Conservation (phyloP, 2,329 filamentous ascomycete genomes). For the Akanthomyces lecanii region DNA sequence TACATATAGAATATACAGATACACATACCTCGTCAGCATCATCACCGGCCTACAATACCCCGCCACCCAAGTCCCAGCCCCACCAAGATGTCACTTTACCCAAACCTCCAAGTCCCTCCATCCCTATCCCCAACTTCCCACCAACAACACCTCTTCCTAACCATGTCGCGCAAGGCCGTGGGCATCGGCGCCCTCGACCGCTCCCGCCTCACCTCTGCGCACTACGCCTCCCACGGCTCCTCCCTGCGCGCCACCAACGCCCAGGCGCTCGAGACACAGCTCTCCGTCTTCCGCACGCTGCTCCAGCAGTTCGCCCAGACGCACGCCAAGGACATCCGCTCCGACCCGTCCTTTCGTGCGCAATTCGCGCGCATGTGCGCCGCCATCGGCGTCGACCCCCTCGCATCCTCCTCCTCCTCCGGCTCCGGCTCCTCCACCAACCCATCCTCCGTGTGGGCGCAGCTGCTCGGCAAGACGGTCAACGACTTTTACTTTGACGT, state of each 20-base stretch:
- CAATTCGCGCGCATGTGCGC: constrained; percentile 99
- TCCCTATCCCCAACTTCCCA: not conserved
- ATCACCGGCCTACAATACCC: not conserved
- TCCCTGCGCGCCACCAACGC: constrained; percentile 81
- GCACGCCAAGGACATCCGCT: constrained; percentile 92
- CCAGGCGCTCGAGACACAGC: constrained; percentile 82
- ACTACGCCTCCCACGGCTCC: constrained; percentile 86
- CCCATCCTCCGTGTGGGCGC: constrained; percentile 74
- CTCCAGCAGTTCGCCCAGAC: constrained; percentile 94
- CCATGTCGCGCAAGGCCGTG: constrained; percentile 63
- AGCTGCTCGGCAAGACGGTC: constrained; percentile 84
- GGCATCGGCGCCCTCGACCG: constrained; percentile 89
- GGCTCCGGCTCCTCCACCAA: constrained; percentile 32
- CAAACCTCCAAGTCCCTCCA: not conserved
- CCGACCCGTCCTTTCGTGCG: constrained; percentile 88
- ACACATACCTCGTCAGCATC: not conserved
- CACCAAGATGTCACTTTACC: constrained; percentile 6
- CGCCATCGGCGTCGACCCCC: constrained; percentile 91
- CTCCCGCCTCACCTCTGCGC: constrained; percentile 76
- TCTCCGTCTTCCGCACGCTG: constrained; percentile 91
- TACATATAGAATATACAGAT: no score
- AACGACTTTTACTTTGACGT: constrained; percentile 99
- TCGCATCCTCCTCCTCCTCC: constrained; percentile 53
- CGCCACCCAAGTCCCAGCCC: not conserved
- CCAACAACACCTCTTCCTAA: not conserved